Percentiles rank a stretch among this genome's conserved stretches.
Evolutionary conservation across 352 stramenopile genomes (phyloP).

Genomic region (Chrysophaeum taylorii): DNA sequence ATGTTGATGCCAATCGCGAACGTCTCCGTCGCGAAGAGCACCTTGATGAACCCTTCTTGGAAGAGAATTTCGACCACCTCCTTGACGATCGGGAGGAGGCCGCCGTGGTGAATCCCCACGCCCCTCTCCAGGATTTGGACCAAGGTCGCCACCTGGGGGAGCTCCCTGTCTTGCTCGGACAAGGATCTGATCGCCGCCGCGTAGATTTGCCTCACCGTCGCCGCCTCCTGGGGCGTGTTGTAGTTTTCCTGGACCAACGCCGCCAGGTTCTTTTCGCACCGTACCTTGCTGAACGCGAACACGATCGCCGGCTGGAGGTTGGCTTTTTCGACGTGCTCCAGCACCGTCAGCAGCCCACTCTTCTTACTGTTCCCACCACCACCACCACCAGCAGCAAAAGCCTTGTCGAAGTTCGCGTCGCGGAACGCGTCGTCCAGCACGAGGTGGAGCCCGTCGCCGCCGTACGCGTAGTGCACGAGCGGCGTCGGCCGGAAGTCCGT

Average conservation of each 20-base stretch:
- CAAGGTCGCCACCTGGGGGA: slow-evolving; percentile 93
- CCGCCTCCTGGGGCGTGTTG: slow-evolving; percentile 93
- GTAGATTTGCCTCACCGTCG: slow-evolving; percentile 87
- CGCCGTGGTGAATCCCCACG: slow-evolving; percentile 99
- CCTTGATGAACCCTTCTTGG: slow-evolving; percentile 91
- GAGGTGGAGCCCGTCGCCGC: slow-evolving; percentile 89
- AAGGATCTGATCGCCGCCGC: slow-evolving; percentile 95
- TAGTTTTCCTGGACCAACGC: slow-evolving; percentile 87
- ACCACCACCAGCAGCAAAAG: slow-evolving; percentile 53
- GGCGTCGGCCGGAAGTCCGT: slow-evolving; percentile 97
- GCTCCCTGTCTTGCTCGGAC: slow-evolving; percentile 84
- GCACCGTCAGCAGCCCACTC: slow-evolving; percentile 56
- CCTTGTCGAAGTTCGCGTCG: slow-evolving; percentile 88
- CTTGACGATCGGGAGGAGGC: slow-evolving; percentile 96
- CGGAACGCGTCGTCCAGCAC: slow-evolving; percentile 98
- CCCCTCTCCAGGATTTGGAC: slow-evolving; percentile 89
- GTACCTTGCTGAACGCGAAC: slow-evolving; percentile 98
- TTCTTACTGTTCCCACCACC: slow-evolving; percentile 55
- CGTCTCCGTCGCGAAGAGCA: slow-evolving; percentile 93
- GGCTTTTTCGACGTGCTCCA: slow-evolving; percentile 91
- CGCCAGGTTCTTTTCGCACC: slow-evolving; percentile 85
- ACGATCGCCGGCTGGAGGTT: slow-evolving; percentile 95
- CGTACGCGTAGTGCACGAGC: slow-evolving; percentile 98
- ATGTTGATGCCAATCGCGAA: slow-evolving; percentile 98
- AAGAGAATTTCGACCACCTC: slow-evolving; percentile 93